Percentiles rank a stretch among this genome's conserved stretches.
These are phyloP conservation scores for Rhizopus sp. DNA, from an alignment of 371 early-diverging fungal species.

Conservation along the genomic window DNA sequence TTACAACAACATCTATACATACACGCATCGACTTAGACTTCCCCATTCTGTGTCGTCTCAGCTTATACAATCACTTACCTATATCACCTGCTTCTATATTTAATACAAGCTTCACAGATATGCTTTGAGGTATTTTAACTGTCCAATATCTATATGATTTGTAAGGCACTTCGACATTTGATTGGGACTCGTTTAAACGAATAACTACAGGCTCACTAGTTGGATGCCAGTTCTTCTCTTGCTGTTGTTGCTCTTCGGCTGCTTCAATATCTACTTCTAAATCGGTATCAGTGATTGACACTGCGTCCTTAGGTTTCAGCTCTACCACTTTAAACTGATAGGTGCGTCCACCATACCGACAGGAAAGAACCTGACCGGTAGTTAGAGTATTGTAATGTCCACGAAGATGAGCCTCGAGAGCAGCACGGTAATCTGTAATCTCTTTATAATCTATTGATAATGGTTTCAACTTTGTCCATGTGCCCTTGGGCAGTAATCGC, in stretches of 20 bases:
- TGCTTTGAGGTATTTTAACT: slow-evolving; percentile 10
- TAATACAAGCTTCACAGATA: slow-evolving; percentile 12
- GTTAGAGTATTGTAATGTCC: slow-evolving; percentile 74
- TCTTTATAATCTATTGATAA: slow-evolving; percentile 56
- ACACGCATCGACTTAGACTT: too few species aligned
- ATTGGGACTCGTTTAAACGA: slow-evolving; percentile 1
- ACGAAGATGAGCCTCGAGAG: slow-evolving; percentile 77
- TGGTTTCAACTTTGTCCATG: slow-evolving; percentile 70
- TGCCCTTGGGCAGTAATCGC: slow-evolving; percentile 66
- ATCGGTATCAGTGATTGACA: slow-evolving; percentile 81
- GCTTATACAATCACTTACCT: slow-evolving; percentile 22
- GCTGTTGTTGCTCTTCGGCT: slow-evolving; percentile 5
- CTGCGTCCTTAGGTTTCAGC: slow-evolving; percentile 67
- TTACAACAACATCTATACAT: slow-evolving; percentile 37
- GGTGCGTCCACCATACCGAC: slow-evolving; percentile 55
- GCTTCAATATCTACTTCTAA: slow-evolving; percentile 81
- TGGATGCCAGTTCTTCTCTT: background rate
- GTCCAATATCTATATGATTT: slow-evolving; percentile 39
- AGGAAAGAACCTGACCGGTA: slow-evolving; percentile 62
- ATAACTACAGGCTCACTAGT: slow-evolving; percentile 7
- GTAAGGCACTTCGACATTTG: slow-evolving; percentile 7
- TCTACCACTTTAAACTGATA: slow-evolving; percentile 70
- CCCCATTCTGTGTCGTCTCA: too few species aligned
- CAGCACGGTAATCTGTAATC: slow-evolving; percentile 72
- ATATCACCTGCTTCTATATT: slow-evolving; percentile 37